Base-by-base conservation (phyloP, 2,329 filamentous ascomycete species). In the Hortaea sp. region DNA sequence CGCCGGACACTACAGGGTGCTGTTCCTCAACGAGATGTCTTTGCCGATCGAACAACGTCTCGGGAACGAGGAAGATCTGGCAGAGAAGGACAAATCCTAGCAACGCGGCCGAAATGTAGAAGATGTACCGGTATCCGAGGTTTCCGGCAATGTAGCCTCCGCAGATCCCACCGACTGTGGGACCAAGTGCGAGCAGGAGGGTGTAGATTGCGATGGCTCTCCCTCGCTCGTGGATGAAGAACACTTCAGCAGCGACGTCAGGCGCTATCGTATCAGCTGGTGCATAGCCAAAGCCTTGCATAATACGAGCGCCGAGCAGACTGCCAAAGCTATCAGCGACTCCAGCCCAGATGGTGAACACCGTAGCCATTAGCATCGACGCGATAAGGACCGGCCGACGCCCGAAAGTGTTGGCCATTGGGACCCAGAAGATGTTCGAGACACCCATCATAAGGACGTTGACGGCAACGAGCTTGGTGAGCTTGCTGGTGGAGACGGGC, bases 161-260 rank as follows among this genome's bases (percentile, higher is more conserved):
- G 7, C 57, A 54, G 3, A 69, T 55, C 2, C 65, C 65, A 5
- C 67, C 66, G 7, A 68, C 49, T 35, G 66, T 56, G 1, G 66
- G 65, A 1, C 68, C 68, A 3, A 57, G 44, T 5, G 62, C 50
- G 3, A 70, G 56, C 46, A 66, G 66, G 28, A 68, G 59, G 6
- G 67, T 69, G 47, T 69, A 68, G 29, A 70, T 58, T 3, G 67
- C 67, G 60, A 69, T 63, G 3, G 64, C 66, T 39, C 67, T 58
- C 35, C 67, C 67, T 11, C 64, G 60, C 47, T 69, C 59, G 43
- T 69, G 67, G 27, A 69, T 60, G 45, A 69, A 70, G 53, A 68
- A 69, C 2, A 68, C 58, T 44, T 69, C 66, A 1, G 66, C 67
- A 7, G 69, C 59, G 7, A 68, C 60, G 52, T 65, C 64, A 5